Base-by-base conservation (phyloP, 179 eudicot genomes). In the Silene noctiflora region DNA sequence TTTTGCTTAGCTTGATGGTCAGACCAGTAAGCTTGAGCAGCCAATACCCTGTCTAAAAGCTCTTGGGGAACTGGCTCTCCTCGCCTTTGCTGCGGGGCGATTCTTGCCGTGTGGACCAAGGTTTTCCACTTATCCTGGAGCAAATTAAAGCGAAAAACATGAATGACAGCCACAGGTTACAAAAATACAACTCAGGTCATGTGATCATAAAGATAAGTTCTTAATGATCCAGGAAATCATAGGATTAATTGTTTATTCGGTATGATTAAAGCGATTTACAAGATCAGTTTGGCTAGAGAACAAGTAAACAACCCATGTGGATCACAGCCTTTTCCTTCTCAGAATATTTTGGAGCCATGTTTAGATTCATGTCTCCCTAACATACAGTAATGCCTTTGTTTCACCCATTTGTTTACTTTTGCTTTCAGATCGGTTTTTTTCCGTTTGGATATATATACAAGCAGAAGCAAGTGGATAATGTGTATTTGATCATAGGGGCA, bases 81-180 rank as follows among this genome's bases (percentile, higher is more conserved):
- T 77, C 98, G 78, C 69, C 98, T 88, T 83, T 94, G 98, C 79
- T 92, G 97, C 4, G 98, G 97, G 46, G 98, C 76, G 69, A 94
- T 94, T 81, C 96, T 87, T 42, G 98, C 98, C 27, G 98, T 94
- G 86, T 94, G 98, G 48, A 94, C 98, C 82, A 94, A 78, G 66
- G 98, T 94, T 81, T 94, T 94, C 98, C 98, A 94, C 83, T 94
- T 94, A 88, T 94, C 98, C 98, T 94, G 61, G 16, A 66, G 69
- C 55, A 83, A 25, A 24, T 21, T 48, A 68, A 69, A 67, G 13
- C n/a, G 11, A 27, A 53, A 75, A 55, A 13, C n/a, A 39, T 68
- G 27, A 68, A 68, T 68, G 53, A 68, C 46, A 44, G 29, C 58
- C 58, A 51, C 58, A 4, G 46, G 29, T 24, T 20, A 68, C 21